phyloP scores from a whole-genome alignment of 805 yeast genomes.

The Nakazawaea molendinolei region DNA sequence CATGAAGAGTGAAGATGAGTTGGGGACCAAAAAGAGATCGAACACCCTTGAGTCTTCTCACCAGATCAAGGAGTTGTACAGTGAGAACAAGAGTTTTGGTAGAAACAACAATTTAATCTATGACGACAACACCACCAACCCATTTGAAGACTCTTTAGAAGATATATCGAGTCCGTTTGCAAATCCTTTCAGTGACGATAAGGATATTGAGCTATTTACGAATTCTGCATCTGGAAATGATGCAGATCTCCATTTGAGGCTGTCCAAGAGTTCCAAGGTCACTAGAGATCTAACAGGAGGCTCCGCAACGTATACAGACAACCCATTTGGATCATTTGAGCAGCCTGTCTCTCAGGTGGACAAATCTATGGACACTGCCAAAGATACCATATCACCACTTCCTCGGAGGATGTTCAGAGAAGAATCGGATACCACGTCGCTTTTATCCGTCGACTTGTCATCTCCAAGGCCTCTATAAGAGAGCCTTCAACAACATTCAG shows the following conservation, averaged over 20 bases:
- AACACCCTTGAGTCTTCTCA: too few relatives aligned
- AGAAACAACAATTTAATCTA: constrained; percentile 2
- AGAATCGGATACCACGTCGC: constrained; percentile 4
- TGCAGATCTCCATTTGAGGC: constrained; percentile 5
- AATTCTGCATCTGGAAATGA: too few relatives aligned
- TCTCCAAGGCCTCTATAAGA: not conserved
- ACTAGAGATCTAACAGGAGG: constrained; percentile 4
- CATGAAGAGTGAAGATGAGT: constrained; percentile 2
- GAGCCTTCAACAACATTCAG: too few relatives aligned
- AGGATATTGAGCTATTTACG: not conserved
- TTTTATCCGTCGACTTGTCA: constrained; percentile 8
- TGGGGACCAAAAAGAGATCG: too few relatives aligned
- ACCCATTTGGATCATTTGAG: not conserved
- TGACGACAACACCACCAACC: too few relatives aligned
- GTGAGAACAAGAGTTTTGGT: not conserved
- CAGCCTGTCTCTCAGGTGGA: not conserved
- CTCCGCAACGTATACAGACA: constrained; percentile 1
- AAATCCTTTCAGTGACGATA: constrained; percentile 2
- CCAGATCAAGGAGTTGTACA: too few relatives aligned
- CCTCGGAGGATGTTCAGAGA: not conserved
- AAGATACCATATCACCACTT: constrained; percentile 2
- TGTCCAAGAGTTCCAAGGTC: not conserved
- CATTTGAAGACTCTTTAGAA: too few relatives aligned
- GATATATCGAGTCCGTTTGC: not conserved
- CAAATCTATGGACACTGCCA: not conserved